Evolutionary conservation across 129 eudicot species (phyloP).

Genomic region (Chrysanthemum makinoi): DNA sequence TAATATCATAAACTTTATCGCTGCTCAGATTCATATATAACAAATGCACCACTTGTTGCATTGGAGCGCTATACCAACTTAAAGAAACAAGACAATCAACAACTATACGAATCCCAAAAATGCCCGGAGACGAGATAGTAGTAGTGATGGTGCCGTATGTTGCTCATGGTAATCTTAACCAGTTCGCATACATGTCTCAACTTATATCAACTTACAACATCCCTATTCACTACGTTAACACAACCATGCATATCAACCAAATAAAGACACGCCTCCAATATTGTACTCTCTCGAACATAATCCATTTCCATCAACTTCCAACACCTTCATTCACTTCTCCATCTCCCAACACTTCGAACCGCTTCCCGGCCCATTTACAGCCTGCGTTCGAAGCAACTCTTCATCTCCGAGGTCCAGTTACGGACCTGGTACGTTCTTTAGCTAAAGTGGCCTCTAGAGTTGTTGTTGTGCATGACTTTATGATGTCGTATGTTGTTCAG

Average conservation of each 20-base stretch:
- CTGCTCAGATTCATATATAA: too few species aligned
- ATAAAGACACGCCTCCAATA: conserved; percentile 23
- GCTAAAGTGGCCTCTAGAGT: conserved; percentile 22
- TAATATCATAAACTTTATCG: too few species aligned
- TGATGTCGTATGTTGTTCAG: conserved; percentile 44
- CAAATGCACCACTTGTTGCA: too few species aligned
- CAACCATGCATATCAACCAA: conserved; percentile 43
- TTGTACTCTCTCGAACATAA: conserved; percentile 11
- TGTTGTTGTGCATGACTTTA: conserved; percentile 36
- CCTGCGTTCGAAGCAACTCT: conserved; percentile 19
- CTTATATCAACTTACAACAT: conserved; percentile 44
- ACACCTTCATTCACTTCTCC: conserved; percentile 23
- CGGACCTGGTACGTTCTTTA: conserved; percentile 21
- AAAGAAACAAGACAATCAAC: too few species aligned
- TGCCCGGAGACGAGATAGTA: conserved; percentile 17
- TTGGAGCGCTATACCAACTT: too few species aligned
- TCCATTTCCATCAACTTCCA: conserved; percentile 41
- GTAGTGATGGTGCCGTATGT: conserved; percentile 52
- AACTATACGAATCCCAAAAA: background rate
- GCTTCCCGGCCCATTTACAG: conserved; percentile 40
- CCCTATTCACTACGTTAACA: conserved; percentile 39
- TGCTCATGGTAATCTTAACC: conserved; percentile 59
- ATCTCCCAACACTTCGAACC: background rate
- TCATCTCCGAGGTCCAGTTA: conserved; percentile 34
- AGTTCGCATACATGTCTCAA: conserved; percentile 50